Conservation (phyloP, 495 filamentous ascomycete genomes). For the Bryoglossum gracile region DNA sequence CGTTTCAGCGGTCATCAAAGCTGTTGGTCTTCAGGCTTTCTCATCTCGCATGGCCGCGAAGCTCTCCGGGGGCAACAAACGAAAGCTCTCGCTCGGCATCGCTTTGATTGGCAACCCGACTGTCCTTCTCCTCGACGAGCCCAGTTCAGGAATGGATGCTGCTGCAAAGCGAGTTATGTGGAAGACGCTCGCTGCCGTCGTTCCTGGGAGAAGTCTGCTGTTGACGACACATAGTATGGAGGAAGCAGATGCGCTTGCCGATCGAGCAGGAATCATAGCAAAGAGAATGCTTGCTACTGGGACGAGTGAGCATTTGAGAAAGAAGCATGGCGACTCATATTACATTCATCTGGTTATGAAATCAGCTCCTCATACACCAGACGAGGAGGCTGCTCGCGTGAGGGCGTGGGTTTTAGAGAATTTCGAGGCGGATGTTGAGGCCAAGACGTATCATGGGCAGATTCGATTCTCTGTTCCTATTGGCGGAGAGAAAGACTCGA, state of each 20-base stretch:
- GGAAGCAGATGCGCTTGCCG: constrained; percentile 67
- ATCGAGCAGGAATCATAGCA: constrained; percentile 65
- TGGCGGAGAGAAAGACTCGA: constrained; percentile 17
- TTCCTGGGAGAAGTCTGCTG: constrained; percentile 52
- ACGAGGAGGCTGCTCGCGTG: constrained; percentile 56
- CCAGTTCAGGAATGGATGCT: constrained; percentile 62
- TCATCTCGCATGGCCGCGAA: constrained; percentile 53
- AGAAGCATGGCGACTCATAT: constrained; percentile 52
- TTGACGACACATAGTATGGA: constrained; percentile 79
- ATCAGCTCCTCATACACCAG: constrained; percentile 59
- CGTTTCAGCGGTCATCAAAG: constrained; percentile 48
- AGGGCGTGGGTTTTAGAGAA: constrained; percentile 50
- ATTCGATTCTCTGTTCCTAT: constrained; percentile 65
- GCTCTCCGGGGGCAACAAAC: constrained; percentile 66
- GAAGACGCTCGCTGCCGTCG: constrained; percentile 54
- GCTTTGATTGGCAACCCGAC: constrained; percentile 70
- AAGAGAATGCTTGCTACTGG: constrained; percentile 64
- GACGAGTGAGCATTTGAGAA: constrained; percentile 49
- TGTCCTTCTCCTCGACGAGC: constrained; percentile 67
- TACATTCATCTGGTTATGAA: constrained; percentile 68
- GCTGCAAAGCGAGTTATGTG: constrained; percentile 71
- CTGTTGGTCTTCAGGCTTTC: constrained; percentile 55
- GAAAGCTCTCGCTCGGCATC: constrained; percentile 67
- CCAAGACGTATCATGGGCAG: constrained; percentile 74
- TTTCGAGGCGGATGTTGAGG: constrained; percentile 59